Conservation (phyloP, 148 eudicot genomes). For the Euryodendron excelsum region DNA sequence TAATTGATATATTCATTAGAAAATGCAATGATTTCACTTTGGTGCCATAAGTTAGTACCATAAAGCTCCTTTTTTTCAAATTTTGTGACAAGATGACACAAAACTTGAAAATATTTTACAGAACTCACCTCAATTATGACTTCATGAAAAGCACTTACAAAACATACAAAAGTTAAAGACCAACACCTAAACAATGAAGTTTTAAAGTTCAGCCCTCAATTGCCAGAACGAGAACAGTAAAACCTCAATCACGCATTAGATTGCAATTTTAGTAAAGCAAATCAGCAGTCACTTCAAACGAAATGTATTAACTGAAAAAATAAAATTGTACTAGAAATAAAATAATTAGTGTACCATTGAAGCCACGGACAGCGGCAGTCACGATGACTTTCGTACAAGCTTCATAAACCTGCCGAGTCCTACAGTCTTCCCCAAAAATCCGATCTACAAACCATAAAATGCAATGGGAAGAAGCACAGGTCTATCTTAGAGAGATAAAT, state of each 20-base stretch:
- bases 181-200: neutral
- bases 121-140: neutral
- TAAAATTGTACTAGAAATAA: too few species aligned
- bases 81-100: neutral
- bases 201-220: too few species aligned
- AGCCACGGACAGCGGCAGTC: conserved; percentile 80
- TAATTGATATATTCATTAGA: neutral
- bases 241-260: too few species aligned
- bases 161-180: neutral
- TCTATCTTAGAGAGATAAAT: neutral
- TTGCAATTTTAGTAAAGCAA: too few species aligned
- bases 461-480: neutral
- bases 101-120: neutral
- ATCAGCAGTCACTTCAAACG: too few species aligned
- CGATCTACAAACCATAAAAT: conserved; percentile 40
- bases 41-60: neutral
- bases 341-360: conserved; percentile 78
- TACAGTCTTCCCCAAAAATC: conserved; percentile 73
- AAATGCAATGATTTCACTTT: neutral
- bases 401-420: conserved; percentile 64
- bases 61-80: neutral
- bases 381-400: conserved; percentile 79
- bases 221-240: too few species aligned
- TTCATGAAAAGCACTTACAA: neutral
- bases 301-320: too few species aligned